A percentile compares a stretch with the other conserved stretches of the same genome.
These are phyloP conservation scores for Ophiosphaerella herpotricha DNA, from an alignment of 2,329 filamentous ascomycete genomes.

Conservation along the genomic window DNA sequence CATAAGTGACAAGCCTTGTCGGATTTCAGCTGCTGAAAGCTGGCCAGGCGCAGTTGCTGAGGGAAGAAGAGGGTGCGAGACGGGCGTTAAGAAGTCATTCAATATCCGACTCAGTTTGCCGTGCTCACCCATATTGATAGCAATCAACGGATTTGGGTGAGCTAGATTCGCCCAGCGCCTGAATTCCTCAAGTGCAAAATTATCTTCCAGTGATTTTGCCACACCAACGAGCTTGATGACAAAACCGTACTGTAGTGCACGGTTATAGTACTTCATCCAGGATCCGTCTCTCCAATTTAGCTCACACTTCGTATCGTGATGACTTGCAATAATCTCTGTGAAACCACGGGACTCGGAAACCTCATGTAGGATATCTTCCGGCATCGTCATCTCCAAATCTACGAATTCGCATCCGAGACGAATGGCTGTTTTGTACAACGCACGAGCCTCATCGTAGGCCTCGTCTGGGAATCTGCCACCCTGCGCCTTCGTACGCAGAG, in stretches of 20 bases:
- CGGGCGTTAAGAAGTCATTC: conserved; percentile 92
- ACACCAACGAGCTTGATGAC: conserved; percentile 92
- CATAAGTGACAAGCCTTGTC: conserved; percentile 74
- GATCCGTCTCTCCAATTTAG: conserved; percentile 92
- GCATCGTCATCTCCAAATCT: conserved; percentile 88
- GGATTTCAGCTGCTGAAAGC: conserved; percentile 86
- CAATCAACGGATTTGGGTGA: conserved; percentile 84
- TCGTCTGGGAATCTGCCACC: conserved; percentile 86
- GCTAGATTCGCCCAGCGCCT: conserved; percentile 73
- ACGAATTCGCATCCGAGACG: conserved; percentile 89
- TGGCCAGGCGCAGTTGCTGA: conserved; percentile 95
- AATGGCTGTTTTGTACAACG: conserved; percentile 77
- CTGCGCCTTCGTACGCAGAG: conserved; percentile 81
- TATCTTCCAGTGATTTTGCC: conserved; percentile 78
- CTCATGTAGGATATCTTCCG: conserved; percentile 72
- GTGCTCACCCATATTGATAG: conserved; percentile 88
- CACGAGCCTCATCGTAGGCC: conserved; percentile 69
- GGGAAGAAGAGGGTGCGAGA: conserved; percentile 86
- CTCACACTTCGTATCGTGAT: conserved; percentile 81
- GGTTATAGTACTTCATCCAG: conserved; percentile 90
- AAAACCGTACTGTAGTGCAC: conserved; percentile 85
- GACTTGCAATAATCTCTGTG: conserved; percentile 89
- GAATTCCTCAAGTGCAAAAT: conserved; percentile 83
- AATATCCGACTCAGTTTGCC: conserved; percentile 90
- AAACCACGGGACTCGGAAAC: conserved; percentile 71